phyloP scores from a whole-genome alignment of 2,329 filamentous ascomycete genomes.

The Cytospora mali region DNA sequence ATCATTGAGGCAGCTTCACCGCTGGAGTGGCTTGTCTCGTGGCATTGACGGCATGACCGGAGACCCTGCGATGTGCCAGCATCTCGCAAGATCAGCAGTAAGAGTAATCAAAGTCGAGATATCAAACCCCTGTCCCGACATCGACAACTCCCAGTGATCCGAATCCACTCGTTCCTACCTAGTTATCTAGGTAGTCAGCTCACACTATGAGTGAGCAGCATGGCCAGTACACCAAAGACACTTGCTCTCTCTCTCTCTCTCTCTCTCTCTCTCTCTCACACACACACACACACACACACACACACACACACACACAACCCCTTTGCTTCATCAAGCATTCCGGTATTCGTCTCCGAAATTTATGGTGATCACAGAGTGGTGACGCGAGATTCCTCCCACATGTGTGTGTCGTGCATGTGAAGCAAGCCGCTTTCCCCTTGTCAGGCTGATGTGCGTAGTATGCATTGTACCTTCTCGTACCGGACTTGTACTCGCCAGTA shows the following conservation, averaged over 20 bases:
- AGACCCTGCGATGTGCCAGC: neutral
- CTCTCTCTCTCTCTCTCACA: too few species aligned
- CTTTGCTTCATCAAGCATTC: neutral
- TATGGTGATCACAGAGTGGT: neutral
- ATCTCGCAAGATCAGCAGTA: neutral
- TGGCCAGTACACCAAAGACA: neutral
- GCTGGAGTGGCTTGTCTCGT: neutral
- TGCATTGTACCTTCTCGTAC: constrained; percentile 1
- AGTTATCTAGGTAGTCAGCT: too few species aligned
- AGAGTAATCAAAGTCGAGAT: neutral
- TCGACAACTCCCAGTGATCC: neutral
- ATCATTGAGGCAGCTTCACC: neutral
- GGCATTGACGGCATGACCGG: too few species aligned
- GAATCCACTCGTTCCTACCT: neutral
- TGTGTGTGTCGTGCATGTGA: neutral
- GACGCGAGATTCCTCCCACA: neutral
- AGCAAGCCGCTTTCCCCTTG: neutral
- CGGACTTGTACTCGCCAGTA: constrained; percentile 1
- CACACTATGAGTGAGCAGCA: too few species aligned
- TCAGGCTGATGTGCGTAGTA: constrained; percentile 3
- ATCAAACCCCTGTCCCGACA: too few species aligned
- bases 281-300: too few species aligned
- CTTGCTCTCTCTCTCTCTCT: too few species aligned
- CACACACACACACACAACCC: neutral
- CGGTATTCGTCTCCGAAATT: neutral